phyloP scores from a whole-genome alignment of 371 early-diverging fungal species.

The Mortierella sp. region DNA sequence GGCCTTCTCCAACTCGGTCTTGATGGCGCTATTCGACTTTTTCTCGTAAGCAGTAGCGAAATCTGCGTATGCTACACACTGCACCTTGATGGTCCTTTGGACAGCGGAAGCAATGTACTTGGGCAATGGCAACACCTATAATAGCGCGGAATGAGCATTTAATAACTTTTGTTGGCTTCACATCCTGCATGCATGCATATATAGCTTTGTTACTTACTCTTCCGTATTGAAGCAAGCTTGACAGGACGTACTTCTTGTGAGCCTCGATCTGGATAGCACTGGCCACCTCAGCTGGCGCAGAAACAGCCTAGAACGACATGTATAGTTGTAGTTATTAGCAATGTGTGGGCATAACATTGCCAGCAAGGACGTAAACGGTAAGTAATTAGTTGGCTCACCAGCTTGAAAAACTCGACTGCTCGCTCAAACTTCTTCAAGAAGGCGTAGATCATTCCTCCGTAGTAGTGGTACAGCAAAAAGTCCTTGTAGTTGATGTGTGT shows the following conservation, averaged over 20 bases:
- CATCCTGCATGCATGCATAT: not conserved
- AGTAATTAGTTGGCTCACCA: slow-evolving; percentile 57
- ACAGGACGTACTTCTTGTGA: slow-evolving; percentile 78
- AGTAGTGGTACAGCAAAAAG: slow-evolving; percentile 83
- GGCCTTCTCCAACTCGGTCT: slow-evolving; percentile 28
- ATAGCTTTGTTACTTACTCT: slow-evolving; percentile 37
- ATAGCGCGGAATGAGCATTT: not conserved
- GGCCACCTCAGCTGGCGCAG: slow-evolving; percentile 72
- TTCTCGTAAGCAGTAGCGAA: slow-evolving; percentile 74
- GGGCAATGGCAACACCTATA: slow-evolving; percentile 64
- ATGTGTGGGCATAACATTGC: not conserved
- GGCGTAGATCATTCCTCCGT: slow-evolving; percentile 81
- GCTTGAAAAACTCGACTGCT: slow-evolving; percentile 74
- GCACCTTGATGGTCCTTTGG: slow-evolving; percentile 63
- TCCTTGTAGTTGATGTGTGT: slow-evolving; percentile 62
- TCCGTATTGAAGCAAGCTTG: slow-evolving; percentile 73
- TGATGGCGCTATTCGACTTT: slow-evolving; percentile 36
- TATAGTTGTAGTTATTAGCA: not conserved
- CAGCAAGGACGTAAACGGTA: not conserved
- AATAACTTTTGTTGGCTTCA: not conserved
- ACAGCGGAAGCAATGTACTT: slow-evolving; percentile 73
- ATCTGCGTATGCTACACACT: slow-evolving; percentile 66
- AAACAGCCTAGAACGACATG: slow-evolving; percentile 60
- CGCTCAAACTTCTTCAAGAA: slow-evolving; percentile 75
- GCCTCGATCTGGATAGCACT: slow-evolving; percentile 87